A percentile compares a stretch with the other conserved stretches of the same genome.
phyloP scores from a whole-genome alignment of 495 filamentous ascomycete species.

The Daldinia concentrica region DNA sequence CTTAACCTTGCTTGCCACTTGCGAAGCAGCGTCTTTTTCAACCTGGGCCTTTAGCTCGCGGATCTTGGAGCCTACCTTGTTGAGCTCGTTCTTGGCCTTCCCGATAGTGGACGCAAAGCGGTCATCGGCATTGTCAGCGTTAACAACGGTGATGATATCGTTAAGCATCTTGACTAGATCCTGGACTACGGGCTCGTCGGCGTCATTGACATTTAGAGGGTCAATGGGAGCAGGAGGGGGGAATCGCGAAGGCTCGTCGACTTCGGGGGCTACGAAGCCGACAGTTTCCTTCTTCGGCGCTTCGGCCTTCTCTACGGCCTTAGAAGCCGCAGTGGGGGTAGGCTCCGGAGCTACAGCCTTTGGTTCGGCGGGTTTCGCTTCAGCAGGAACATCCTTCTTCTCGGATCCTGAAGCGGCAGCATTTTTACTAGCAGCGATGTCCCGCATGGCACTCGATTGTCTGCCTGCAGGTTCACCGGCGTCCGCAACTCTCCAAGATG shows the following conservation, averaged over 20 bases:
- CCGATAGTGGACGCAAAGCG: constrained; percentile 79
- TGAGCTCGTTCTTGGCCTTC: constrained; percentile 86
- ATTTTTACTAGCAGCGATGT: constrained; percentile 46
- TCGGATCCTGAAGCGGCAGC: constrained; percentile 42
- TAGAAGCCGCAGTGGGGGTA: constrained; percentile 17
- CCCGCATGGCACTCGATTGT: constrained; percentile 56
- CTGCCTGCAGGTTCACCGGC: constrained; percentile 50
- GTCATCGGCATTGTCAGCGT: constrained; percentile 76
- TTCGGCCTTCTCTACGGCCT: constrained; percentile 23
- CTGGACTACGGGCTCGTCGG: constrained; percentile 86
- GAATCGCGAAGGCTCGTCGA: constrained; percentile 67
- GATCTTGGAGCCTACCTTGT: constrained; percentile 78
- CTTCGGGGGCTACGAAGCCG: constrained; percentile 61
- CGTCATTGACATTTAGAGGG: constrained; percentile 73
- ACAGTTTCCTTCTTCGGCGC: constrained; percentile 21
- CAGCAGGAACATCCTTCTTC: constrained; percentile 45
- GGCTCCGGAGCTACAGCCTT: constrained; percentile 39
- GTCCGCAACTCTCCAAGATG: constrained; percentile 81
- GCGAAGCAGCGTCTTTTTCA: constrained; percentile 75
- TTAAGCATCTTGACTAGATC: constrained; percentile 96
- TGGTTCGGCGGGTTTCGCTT: constrained; percentile 35
- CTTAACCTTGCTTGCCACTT: constrained; percentile 73
- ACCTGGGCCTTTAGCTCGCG: constrained; percentile 70
- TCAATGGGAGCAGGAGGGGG: constrained; percentile 74
- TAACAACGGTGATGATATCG: constrained; percentile 91